These are phyloP conservation scores for Torulaspora franciscae DNA, from an alignment of 805 yeast species.

Conservation along the genomic window DNA sequence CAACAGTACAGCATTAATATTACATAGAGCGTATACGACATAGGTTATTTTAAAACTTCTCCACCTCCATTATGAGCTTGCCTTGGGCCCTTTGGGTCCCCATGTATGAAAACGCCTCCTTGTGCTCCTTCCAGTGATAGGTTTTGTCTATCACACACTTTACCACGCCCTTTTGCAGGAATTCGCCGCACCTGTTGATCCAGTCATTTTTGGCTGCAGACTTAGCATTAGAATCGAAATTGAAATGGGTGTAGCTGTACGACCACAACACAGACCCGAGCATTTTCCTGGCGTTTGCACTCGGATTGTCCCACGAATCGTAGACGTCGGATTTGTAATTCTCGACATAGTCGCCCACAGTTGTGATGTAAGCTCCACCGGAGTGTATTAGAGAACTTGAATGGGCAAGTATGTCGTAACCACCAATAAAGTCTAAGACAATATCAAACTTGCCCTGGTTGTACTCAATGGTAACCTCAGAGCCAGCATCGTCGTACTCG, in stretches of 20 bases:
- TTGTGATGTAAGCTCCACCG: slow-evolving; percentile 51
- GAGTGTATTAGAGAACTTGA: slow-evolving; percentile 42
- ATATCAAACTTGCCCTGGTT: slow-evolving; percentile 51
- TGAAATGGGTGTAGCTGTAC: slow-evolving; percentile 36
- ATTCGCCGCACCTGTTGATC: slow-evolving; percentile 40
- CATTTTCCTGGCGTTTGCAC: slow-evolving; percentile 35
- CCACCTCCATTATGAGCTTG: slow-evolving; percentile 54
- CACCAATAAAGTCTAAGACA: slow-evolving; percentile 71
- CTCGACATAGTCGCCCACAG: slow-evolving; percentile 56
- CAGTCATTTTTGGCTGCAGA: slow-evolving; percentile 35
- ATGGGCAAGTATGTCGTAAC: slow-evolving; percentile 46
- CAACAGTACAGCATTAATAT: slow-evolving; percentile 8
- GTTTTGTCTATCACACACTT: slow-evolving; percentile 51
- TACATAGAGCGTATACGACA: slow-evolving; percentile 12
- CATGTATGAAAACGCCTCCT: slow-evolving; percentile 51
- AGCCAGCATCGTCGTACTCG: slow-evolving; percentile 30
- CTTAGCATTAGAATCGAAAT: slow-evolving; percentile 34
- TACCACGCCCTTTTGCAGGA: slow-evolving; percentile 45
- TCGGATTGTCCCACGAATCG: slow-evolving; percentile 36
- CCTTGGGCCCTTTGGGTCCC: slow-evolving; percentile 56
- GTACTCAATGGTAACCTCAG: slow-evolving; percentile 26
- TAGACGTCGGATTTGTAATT: slow-evolving; percentile 38
- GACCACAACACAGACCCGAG: slow-evolving; percentile 37
- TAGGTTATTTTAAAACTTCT: slow-evolving; percentile 35
- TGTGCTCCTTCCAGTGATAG: slow-evolving; percentile 50